These are phyloP conservation scores for Fraxinus greggii DNA, from an alignment of 305 asterid genomes.

Conservation along the genomic window DNA sequence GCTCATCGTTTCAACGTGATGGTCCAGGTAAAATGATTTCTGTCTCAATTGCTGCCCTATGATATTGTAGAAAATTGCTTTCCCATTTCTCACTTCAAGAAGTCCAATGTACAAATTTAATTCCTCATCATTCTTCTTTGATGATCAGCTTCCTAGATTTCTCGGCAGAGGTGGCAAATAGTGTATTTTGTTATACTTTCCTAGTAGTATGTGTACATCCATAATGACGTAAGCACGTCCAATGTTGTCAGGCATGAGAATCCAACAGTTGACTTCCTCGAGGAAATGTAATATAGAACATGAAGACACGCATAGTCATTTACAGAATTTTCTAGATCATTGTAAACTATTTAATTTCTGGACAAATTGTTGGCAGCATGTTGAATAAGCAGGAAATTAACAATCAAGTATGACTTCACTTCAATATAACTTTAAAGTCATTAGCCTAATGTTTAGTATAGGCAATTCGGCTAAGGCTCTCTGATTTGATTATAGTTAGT, in stretches of 20 bases:
- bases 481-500: not conserved
- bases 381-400: constrained; percentile 14
- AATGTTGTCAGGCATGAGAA: not conserved
- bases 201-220: not conserved
- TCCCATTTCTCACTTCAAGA: constrained; percentile 13
- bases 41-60: constrained; percentile 8
- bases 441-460: not conserved
- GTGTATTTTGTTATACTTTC: not conserved
- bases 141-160: not conserved
- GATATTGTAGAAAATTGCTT: constrained; percentile 6
- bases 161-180: not conserved
- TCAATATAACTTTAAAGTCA: not conserved
- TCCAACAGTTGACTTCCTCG: constrained; percentile 12
- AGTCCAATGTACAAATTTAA: not conserved
- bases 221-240: not conserved
- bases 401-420: not conserved
- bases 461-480: not conserved
- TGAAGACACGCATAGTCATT: constrained; percentile 10
- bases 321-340: constrained; percentile 11
- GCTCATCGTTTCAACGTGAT: constrained; percentile 88
- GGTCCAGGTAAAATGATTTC: constrained; percentile 73
- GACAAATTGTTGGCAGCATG: constrained; percentile 3
- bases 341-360: constrained; percentile 12
- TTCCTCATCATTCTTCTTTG: not conserved
- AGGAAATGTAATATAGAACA: constrained; percentile 18